phyloP scores from a whole-genome alignment of 2,329 filamentous ascomycete species.

The Neopestalotiopsis sp. region DNA sequence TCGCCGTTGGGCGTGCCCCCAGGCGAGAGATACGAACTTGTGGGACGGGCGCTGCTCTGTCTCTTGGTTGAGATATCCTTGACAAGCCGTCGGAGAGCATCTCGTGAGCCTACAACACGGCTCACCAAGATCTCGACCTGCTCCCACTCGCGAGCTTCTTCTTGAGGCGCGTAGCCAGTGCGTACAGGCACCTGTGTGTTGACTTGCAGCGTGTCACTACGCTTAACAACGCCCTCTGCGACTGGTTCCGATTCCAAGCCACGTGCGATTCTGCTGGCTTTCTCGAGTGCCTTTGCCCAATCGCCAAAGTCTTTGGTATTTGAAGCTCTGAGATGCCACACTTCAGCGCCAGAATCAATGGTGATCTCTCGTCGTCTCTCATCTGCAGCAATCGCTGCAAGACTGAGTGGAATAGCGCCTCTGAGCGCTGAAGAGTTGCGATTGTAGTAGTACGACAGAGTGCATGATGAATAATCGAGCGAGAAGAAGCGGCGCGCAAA shows the following conservation, averaged over 20 bases:
- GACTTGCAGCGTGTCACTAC: slow-evolving; percentile 25
- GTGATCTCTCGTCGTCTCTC: slow-evolving; percentile 89
- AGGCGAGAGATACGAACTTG: slow-evolving; percentile 46
- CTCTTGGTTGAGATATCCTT: slow-evolving; percentile 77
- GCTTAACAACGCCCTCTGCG: slow-evolving; percentile 23
- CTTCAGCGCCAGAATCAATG: slow-evolving; percentile 94
- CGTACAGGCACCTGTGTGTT: slow-evolving; percentile 34
- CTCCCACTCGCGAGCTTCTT: slow-evolving; percentile 84
- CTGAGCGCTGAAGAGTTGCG: slow-evolving; percentile 90
- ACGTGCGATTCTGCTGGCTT: slow-evolving; percentile 71
- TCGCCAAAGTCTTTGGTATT: slow-evolving; percentile 85
- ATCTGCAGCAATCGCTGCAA: slow-evolving; percentile 90
- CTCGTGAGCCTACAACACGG: slow-evolving; percentile 83
- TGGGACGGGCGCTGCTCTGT: slow-evolving; percentile 43
- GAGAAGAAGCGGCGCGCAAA: slow-evolving; percentile 95
- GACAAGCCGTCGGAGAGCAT: slow-evolving; percentile 84
- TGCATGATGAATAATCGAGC: slow-evolving; percentile 91
- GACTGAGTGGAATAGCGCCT: slow-evolving; percentile 87
- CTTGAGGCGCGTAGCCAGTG: slow-evolving; percentile 39
- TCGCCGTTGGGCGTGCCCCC: slow-evolving; percentile 35
- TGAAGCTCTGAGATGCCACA: slow-evolving; percentile 90
- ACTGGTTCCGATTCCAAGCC: slow-evolving; percentile 49
- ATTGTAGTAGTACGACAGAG: slow-evolving; percentile 95
- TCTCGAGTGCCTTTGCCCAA: slow-evolving; percentile 87
- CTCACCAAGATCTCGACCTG: slow-evolving; percentile 86